Evolutionary conservation across 176 grass and related monocot genomes (phyloP).

Genomic region (Lolium rigidum): DNA sequence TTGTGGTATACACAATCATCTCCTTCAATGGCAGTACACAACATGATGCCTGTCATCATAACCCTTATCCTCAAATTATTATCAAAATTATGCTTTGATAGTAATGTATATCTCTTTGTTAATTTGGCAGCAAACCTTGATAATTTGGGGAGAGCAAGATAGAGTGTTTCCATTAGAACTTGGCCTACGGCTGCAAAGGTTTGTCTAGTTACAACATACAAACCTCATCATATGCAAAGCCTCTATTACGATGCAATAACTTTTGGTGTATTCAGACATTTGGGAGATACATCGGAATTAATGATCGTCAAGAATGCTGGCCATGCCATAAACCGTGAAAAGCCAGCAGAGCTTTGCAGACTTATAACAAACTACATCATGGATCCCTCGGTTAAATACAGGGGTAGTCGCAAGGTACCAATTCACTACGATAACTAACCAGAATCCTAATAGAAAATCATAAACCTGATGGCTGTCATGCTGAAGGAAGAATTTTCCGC

Average conservation of each 20-base stretch:
- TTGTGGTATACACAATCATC: background rate
- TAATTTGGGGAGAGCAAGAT: constrained; percentile 93
- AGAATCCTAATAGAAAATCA: background rate
- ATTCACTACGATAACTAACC: background rate
- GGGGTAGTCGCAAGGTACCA: constrained; percentile 56
- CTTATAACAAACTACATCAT: constrained; percentile 64
- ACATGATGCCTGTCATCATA: background rate
- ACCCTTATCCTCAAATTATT: background rate
- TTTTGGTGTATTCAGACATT: constrained; percentile 62
- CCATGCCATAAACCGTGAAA: constrained; percentile 90
- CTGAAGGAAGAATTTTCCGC: background rate
- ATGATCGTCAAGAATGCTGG: constrained; percentile 71
- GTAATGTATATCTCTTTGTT: constrained; percentile 7
- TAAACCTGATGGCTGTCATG: background rate
- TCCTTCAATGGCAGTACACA: background rate
- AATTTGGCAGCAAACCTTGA: constrained; percentile 76
- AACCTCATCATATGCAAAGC: background rate
- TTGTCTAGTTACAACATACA: background rate
- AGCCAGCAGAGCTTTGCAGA: constrained; percentile 68
- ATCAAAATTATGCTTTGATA: background rate
- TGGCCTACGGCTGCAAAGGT: constrained; percentile 73
- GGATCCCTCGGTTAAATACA: constrained; percentile 46
- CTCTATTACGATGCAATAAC: constrained; percentile 21
- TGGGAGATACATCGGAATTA: constrained; percentile 76
- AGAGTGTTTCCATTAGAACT: constrained; percentile 87